A percentile compares a stretch with the other conserved stretches of the same genome.
These are phyloP conservation scores for Didymosphaeria variabile DNA, from an alignment of 2,329 filamentous ascomycete genomes.

Conservation along the genomic window DNA sequence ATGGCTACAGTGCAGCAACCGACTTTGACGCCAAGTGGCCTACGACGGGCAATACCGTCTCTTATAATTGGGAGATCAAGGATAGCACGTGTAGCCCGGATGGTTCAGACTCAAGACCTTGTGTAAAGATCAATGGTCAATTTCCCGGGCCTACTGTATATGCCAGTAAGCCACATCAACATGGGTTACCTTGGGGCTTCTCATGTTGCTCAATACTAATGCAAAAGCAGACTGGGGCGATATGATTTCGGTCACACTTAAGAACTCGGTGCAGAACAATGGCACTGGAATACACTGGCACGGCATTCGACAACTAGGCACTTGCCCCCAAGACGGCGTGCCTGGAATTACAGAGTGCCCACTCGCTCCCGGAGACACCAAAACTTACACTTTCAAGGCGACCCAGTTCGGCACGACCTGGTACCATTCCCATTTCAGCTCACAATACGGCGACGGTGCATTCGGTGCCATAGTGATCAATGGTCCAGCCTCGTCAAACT, in stretches of 20 bases:
- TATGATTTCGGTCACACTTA: constrained; percentile 49
- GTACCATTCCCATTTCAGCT: constrained; percentile 44
- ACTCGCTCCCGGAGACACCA: constrained; percentile 58
- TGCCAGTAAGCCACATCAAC: constrained; percentile 50
- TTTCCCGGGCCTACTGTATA: constrained; percentile 34
- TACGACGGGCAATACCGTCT: constrained; percentile 45
- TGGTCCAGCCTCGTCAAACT: constrained; percentile 51
- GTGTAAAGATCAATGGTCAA: constrained; percentile 33
- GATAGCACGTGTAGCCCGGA: constrained; percentile 46
- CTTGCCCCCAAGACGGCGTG: constrained; percentile 61
- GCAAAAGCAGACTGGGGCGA: constrained; percentile 33
- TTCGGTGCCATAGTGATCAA: constrained; percentile 51
- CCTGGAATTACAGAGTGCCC: constrained; percentile 60
- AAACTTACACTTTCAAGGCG: constrained; percentile 31
- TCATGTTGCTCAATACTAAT: constrained; percentile 15
- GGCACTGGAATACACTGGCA: constrained; percentile 70
- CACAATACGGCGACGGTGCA: constrained; percentile 53
- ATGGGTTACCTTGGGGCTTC: background rate
- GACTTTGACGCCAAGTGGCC: constrained; percentile 53
- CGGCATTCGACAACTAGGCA: constrained; percentile 60
- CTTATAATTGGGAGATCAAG: constrained; percentile 47
- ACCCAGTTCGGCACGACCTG: constrained; percentile 40
- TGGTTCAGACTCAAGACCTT: constrained; percentile 25
- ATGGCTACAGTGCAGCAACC: constrained; percentile 51
- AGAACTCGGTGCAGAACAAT: constrained; percentile 62